Evolutionary conservation across 2,329 filamentous ascomycete species (phyloP), one percentile per base, ranked within the genome.

Genomic region (Ophiostoma tasmaniense): DNA sequence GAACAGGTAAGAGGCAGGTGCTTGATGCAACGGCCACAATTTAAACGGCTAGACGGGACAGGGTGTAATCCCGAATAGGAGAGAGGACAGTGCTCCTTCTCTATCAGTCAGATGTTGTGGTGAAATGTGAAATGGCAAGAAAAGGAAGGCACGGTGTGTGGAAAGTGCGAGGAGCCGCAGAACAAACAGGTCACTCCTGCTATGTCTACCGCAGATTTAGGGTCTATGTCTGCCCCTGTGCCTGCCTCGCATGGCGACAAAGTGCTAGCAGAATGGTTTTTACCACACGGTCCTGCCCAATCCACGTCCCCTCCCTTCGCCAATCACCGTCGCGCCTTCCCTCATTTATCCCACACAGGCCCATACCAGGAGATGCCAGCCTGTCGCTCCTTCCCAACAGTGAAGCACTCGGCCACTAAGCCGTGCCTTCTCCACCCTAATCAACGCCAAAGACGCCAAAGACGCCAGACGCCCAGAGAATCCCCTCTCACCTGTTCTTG

Each of bases 321-420:
- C 66, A 70, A 67, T 67, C 68, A 66, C 50, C 35, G 62, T 25
- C 28, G 35, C 20, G 33, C n/a, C 61, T 67, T 64, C 68, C 68
- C 22, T 67, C 39, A 50, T 64, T 64, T 64, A 64, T 64, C 61
- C 61, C 61, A 64, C 61, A 64, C 33, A 64, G 20, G 33, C 59
- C 33, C 30, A 33, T 33, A 35, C 33, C 35, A n/a, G 37, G n/a
- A n/a, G n/a, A n/a, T n/a, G n/a, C 33, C 33, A 33, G 33, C 55
- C 37, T 67, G 37, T 42, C 35, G 55, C 37, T 42, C n/a, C 20
- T 37, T 37, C 61, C 55, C 55, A 61, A 25, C n/a, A 55, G 50
- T 55, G 14, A 45, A 20, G n/a, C n/a, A 61, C 37, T 39, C 37
- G 37, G 14, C 55, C 50, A 25, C 50, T 25, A 17, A 45, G 17